phyloP scores from a whole-genome alignment of 169 alveolate genomes.

The Toxoplasma gondii region DNA sequence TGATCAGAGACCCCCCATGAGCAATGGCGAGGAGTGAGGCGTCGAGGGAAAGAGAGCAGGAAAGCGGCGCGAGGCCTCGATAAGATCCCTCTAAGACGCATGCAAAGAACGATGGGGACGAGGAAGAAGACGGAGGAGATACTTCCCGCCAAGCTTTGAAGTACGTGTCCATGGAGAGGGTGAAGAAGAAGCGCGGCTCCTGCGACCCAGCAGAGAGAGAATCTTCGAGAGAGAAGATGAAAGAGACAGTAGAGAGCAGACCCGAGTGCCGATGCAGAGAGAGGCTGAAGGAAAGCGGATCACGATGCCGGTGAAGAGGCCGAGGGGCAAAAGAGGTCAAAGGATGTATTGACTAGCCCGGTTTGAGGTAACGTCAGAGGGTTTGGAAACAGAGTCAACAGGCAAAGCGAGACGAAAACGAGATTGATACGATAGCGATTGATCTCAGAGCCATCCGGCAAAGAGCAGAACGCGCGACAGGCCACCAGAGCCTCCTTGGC shows the following conservation, averaged over 20 bases:
- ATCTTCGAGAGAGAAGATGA: not conserved
- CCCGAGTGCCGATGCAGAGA: not conserved
- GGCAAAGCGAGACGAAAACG: too few species aligned
- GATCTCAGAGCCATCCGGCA: too few species aligned
- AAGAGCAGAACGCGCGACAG: too few species aligned
- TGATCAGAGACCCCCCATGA: slow-evolving; percentile 17
- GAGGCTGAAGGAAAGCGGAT: not conserved
- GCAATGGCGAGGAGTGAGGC: slow-evolving; percentile 47
- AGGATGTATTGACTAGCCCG: too few species aligned
- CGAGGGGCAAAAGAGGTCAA: too few species aligned
- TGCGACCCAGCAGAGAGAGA: not conserved
- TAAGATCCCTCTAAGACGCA: slow-evolving; percentile 31
- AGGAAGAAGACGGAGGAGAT: not conserved
- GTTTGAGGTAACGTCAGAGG: too few species aligned
- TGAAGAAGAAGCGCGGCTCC: slow-evolving; percentile 52
- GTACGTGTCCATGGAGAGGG: slow-evolving; percentile 31
- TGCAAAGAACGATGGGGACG: not conserved
- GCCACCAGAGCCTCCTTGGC: too few species aligned
- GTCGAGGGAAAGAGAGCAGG: slow-evolving; percentile 30
- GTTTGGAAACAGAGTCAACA: too few species aligned
- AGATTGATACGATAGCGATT: too few species aligned
- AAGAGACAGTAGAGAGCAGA: too few species aligned
- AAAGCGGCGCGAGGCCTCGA: slow-evolving; percentile 4
- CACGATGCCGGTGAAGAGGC: not conserved
- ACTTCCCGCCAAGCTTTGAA: slow-evolving; percentile 57